Percentiles rank a stretch among this genome's conserved stretches.
phyloP scores from a whole-genome alignment of 192 early-diverging fungal genomes.

The Dissophora ornata region DNA sequence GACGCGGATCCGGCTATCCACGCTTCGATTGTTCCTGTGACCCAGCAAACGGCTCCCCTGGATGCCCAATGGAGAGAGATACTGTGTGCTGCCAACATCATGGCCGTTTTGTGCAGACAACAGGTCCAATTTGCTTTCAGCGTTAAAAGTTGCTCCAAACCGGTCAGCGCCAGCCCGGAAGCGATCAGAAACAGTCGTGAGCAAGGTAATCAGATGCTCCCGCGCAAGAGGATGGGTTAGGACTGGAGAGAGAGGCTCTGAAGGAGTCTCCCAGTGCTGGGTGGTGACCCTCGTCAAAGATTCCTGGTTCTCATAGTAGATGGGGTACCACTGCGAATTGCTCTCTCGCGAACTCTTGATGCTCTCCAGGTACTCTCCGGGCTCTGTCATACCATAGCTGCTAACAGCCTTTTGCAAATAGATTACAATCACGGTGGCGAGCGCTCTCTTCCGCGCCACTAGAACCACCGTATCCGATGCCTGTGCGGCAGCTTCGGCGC shows the following conservation, averaged over 20 bases:
- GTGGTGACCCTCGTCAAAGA: slow-evolving; percentile 6
- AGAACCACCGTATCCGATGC: background rate
- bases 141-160: slow-evolving; percentile 14
- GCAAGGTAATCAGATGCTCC: slow-evolving; percentile 35
- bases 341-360: slow-evolving; percentile 33
- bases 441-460: slow-evolving; percentile 28
- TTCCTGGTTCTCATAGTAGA: slow-evolving; percentile 39
- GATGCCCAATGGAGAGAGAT: slow-evolving; percentile 6
- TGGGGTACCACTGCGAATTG: slow-evolving; percentile 40
- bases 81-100: slow-evolving; percentile 17
- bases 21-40: slow-evolving; percentile 13
- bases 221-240: slow-evolving; percentile 45
- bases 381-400: slow-evolving; percentile 29
- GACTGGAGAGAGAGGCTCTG: slow-evolving; percentile 27
- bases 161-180: slow-evolving; percentile 40
- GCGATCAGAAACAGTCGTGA: slow-evolving; percentile 44
- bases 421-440: slow-evolving; percentile 38
- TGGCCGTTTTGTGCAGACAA: background rate
- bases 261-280: slow-evolving; percentile 30
- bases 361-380: slow-evolving; percentile 41
- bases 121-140: slow-evolving; percentile 13
- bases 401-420: slow-evolving; percentile 37
- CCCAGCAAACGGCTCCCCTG: background rate
- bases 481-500: background rate
- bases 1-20: slow-evolving; percentile 40